Conservation (phyloP, 257 asterid species). For the Misopates orontium region DNA sequence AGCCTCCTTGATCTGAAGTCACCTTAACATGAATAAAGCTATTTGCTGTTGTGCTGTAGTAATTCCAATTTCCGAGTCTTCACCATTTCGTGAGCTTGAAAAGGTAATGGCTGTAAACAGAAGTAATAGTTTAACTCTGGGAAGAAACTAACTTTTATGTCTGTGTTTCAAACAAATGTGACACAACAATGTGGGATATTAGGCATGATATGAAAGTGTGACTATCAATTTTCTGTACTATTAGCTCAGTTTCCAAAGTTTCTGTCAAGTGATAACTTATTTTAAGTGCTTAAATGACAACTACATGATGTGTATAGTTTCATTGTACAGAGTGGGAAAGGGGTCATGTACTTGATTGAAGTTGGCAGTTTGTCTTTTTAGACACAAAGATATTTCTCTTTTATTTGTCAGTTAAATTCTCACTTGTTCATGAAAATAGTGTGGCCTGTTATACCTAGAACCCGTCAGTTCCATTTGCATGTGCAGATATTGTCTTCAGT, state of each 20-base stretch:
- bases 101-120: neutral
- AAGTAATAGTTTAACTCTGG: neutral
- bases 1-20: neutral
- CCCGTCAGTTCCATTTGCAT: neutral
- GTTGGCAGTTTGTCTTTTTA: neutral
- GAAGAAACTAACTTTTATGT: neutral
- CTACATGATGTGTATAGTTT: no score
- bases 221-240: neutral
- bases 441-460: neutral
- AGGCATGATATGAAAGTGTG: neutral
- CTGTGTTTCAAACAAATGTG: neutral
- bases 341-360: neutral
- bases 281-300: neutral
- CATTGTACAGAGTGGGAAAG: neutral
- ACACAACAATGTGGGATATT: neutral
- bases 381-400: neutral
- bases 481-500: neutral
- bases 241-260: neutral
- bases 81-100: neutral
- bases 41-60: neutral
- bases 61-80: no score
- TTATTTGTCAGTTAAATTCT: neutral
- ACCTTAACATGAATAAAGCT: neutral
- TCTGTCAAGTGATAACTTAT: neutral
- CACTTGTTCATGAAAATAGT: no score